phyloP scores from a whole-genome alignment of 2,329 filamentous ascomycete genomes.

The Microdochium bolleyi region DNA sequence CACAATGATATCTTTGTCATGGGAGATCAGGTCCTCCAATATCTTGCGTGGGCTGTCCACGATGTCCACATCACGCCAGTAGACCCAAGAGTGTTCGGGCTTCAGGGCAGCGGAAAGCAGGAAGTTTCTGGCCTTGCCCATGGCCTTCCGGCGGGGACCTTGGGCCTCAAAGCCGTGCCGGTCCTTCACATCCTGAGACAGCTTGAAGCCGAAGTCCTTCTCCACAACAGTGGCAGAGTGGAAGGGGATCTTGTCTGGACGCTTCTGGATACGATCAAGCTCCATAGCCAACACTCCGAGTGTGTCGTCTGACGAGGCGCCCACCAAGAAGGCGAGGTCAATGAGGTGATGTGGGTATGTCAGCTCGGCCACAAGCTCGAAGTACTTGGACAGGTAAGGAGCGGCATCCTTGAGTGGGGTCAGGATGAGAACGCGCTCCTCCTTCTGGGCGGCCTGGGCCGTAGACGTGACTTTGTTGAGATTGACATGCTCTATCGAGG shows the following conservation, averaged over 20 bases:
- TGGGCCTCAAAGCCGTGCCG: conserved; percentile 83
- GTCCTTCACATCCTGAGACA: conserved; percentile 74
- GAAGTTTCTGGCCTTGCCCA: conserved; percentile 89
- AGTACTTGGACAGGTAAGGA: conserved; percentile 76
- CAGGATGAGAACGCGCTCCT: conserved; percentile 83
- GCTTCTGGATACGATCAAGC: conserved; percentile 78
- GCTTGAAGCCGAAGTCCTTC: conserved; percentile 76
- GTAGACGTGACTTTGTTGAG: conserved; percentile 82
- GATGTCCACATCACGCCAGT: conserved; percentile 97
- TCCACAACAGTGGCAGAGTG: conserved; percentile 76
- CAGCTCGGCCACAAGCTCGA: conserved; percentile 82
- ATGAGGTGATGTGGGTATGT: conserved; percentile 94
- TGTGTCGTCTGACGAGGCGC: conserved; percentile 87
- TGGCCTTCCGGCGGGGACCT: conserved; percentile 79
- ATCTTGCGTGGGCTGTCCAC: conserved; percentile 81
- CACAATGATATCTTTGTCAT: conserved; percentile 87
- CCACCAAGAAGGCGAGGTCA: conserved; percentile 89
- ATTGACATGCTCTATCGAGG: conserved; percentile 70
- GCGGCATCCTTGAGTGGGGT: conserved; percentile 90
- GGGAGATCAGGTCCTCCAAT: conserved; percentile 89
- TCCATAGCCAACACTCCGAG: conserved; percentile 79
- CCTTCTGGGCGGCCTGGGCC: conserved; percentile 66
- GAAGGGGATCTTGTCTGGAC: conserved; percentile 75
- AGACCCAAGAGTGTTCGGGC: conserved; percentile 95
- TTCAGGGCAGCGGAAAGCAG: conserved; percentile 77